Conservation (phyloP, 495 filamentous ascomycete species). For the Penicillium atrosanguineum region DNA sequence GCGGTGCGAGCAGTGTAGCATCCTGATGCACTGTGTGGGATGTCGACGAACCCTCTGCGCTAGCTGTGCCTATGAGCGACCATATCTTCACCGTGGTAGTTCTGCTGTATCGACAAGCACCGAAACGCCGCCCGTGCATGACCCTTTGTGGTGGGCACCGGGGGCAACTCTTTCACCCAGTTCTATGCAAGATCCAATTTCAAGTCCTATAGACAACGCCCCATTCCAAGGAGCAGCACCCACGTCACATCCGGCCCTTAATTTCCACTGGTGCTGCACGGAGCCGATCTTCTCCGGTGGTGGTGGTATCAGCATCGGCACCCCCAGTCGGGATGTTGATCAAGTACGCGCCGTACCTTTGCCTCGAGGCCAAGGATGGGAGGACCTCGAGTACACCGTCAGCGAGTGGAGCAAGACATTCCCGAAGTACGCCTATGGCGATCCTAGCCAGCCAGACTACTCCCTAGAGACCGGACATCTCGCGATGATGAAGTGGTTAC, state of each 20-base stretch:
- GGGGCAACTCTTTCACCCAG: constrained; percentile 52
- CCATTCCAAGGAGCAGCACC: constrained; percentile 25
- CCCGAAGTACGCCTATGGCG: constrained; percentile 44
- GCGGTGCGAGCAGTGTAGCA: constrained; percentile 61
- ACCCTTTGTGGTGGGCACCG: constrained; percentile 58
- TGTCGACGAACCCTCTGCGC: constrained; percentile 62
- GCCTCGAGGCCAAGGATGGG: constrained; percentile 52
- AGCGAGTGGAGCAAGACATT: constrained; percentile 46
- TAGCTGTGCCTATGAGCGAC: constrained; percentile 58
- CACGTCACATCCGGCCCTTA: constrained; percentile 42
- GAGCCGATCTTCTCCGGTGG: constrained; percentile 61
- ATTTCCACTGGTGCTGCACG: constrained; percentile 62
- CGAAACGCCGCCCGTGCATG: constrained; percentile 3
- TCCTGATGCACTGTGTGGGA: constrained; percentile 62
- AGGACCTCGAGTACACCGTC: constrained; percentile 51
- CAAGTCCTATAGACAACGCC: constrained; percentile 27
- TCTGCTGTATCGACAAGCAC: constrained; percentile 8
- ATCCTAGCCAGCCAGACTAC: constrained; percentile 42
- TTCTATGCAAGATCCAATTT: constrained; percentile 52
- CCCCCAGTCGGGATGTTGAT: constrained; percentile 52
- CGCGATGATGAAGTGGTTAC: constrained; percentile 50
- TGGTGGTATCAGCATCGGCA: constrained; percentile 58
- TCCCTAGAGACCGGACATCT: constrained; percentile 46
- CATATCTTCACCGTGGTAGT: constrained; percentile 39
- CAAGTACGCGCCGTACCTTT: constrained; percentile 57